phyloP scores from a whole-genome alignment of 257 asterid genomes.

The Primulina huaijiensis region DNA sequence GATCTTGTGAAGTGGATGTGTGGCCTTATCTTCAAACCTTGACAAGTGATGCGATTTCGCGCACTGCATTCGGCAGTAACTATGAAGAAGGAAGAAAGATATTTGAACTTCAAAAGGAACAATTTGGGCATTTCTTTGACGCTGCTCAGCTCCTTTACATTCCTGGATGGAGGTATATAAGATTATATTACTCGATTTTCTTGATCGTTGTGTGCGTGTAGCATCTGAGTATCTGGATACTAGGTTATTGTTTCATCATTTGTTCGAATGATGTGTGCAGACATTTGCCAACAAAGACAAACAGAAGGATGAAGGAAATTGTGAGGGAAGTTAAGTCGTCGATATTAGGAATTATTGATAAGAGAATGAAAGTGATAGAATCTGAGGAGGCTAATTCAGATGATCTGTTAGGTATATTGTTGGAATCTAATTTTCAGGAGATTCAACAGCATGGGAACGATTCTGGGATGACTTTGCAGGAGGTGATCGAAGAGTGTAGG shows the following conservation, averaged over 20 bases:
- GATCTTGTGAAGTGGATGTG: constrained; percentile 49
- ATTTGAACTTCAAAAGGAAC: constrained; percentile 57
- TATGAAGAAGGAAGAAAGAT: constrained; percentile 58
- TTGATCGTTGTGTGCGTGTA: neutral
- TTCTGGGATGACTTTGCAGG: constrained; percentile 39
- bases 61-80: constrained; percentile 58
- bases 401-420: constrained; percentile 40
- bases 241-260: neutral
- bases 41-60: constrained; percentile 28
- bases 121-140: constrained; percentile 20
- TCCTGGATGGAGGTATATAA: constrained; percentile 43
- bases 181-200: no score
- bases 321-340: constrained; percentile 35
- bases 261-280: constrained; percentile 21
- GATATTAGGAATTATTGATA: constrained; percentile 34
- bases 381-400: constrained; percentile 34
- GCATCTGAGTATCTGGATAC: neutral
- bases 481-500: constrained; percentile 58
- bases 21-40: constrained; percentile 52
- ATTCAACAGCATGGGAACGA: constrained; percentile 32
- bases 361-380: constrained; percentile 37
- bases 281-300: constrained; percentile 45
- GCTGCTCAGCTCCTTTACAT: constrained; percentile 25
- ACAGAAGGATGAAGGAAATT: constrained; percentile 40
- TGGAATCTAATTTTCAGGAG: constrained; percentile 44